A percentile compares a stretch with the other conserved stretches of the same genome.
These are phyloP conservation scores for Rhodosporidiobolus odoratus DNA, from an alignment of 768 basidiomycete species.

Conservation along the genomic window DNA sequence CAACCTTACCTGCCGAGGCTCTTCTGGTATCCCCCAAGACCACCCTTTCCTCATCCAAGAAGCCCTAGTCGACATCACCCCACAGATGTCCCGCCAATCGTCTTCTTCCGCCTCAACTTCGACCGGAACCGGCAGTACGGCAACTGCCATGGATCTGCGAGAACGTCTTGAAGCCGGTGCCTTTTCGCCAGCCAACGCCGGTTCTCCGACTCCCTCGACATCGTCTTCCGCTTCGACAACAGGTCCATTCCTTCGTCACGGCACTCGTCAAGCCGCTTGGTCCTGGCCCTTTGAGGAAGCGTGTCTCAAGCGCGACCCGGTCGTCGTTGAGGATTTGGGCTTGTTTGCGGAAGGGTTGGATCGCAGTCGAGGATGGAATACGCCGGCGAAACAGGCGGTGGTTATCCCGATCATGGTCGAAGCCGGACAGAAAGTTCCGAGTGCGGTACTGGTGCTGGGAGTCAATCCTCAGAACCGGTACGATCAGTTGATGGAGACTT, in stretches of 20 bases:
- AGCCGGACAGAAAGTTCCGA: conserved; percentile 10
- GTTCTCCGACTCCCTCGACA: not conserved
- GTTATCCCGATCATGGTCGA: conserved; percentile 35
- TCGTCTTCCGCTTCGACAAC: not conserved
- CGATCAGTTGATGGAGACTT: conserved; percentile 17
- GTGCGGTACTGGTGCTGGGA: conserved; percentile 28
- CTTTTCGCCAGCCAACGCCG: not conserved
- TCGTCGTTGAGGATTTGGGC: conserved; percentile 28
- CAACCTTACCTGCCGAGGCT: conserved; percentile 22
- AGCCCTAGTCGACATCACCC: conserved; percentile 19
- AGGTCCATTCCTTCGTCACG: not conserved
- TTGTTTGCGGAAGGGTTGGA: conserved; percentile 11
- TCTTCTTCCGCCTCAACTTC: conserved; percentile 16
- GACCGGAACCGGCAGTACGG: conserved; percentile 15
- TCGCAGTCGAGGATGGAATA: conserved; percentile 14
- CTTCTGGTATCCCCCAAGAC: conserved; percentile 20
- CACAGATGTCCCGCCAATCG: conserved; percentile 7
- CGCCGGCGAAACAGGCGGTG: conserved; percentile 12
- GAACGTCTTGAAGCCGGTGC: conserved; percentile 10
- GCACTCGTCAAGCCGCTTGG: not conserved
- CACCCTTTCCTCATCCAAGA: conserved; percentile 33
- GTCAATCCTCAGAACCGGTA: conserved; percentile 25
- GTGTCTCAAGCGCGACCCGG: conserved; percentile 22
- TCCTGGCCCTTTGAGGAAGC: conserved; percentile 38
- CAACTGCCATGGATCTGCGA: conserved; percentile 27